Percentiles rank a stretch among this genome's conserved stretches.
Conservation (phyloP, 2,329 filamentous ascomycete species). For the Cladobotryum protrusum region DNA sequence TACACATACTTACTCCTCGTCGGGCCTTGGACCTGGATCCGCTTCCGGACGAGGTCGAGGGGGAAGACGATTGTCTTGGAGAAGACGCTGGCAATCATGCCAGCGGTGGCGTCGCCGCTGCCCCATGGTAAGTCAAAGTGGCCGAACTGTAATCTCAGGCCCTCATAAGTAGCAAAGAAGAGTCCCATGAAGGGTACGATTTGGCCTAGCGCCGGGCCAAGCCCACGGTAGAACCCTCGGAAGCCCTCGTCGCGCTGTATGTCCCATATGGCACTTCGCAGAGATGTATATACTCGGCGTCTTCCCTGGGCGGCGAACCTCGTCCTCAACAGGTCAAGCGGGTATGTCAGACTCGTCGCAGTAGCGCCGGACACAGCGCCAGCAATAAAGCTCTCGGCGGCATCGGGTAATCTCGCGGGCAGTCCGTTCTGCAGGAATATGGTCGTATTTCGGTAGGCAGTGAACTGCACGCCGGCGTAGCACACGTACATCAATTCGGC, state of each 20-base stretch:
- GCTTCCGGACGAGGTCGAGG: slow-evolving; percentile 84
- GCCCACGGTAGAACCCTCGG: slow-evolving; percentile 79
- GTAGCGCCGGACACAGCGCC: slow-evolving; percentile 77
- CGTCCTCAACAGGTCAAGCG: slow-evolving; percentile 85
- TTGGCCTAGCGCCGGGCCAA: slow-evolving; percentile 74
- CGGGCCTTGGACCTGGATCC: slow-evolving; percentile 91
- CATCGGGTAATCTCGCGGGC: slow-evolving; percentile 47
- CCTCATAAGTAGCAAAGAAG: slow-evolving; percentile 89
- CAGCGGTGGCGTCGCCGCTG: slow-evolving; percentile 76
- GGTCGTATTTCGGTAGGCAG: slow-evolving; percentile 72
- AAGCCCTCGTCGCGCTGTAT: slow-evolving; percentile 72
- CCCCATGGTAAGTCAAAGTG: slow-evolving; percentile 58
- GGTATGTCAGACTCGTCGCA: slow-evolving; percentile 82
- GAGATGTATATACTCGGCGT: slow-evolving; percentile 68
- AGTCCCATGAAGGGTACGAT: slow-evolving; percentile 96
- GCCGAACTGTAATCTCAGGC: slow-evolving; percentile 55
- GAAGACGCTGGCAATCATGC: slow-evolving; percentile 69
- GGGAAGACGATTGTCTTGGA: slow-evolving; percentile 91
- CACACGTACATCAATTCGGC: slow-evolving; percentile 90
- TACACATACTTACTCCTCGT: slow-evolving; percentile 74
- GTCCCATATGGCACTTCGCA: slow-evolving; percentile 61
- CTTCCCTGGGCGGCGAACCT: slow-evolving; percentile 93
- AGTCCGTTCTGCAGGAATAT: slow-evolving; percentile 54
- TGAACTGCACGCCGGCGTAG: slow-evolving; percentile 87
- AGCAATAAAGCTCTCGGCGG: slow-evolving; percentile 73